Evolutionary conservation across 139 green algal genomes (phyloP).

Genomic region (Chlorella vulgaris): DNA sequence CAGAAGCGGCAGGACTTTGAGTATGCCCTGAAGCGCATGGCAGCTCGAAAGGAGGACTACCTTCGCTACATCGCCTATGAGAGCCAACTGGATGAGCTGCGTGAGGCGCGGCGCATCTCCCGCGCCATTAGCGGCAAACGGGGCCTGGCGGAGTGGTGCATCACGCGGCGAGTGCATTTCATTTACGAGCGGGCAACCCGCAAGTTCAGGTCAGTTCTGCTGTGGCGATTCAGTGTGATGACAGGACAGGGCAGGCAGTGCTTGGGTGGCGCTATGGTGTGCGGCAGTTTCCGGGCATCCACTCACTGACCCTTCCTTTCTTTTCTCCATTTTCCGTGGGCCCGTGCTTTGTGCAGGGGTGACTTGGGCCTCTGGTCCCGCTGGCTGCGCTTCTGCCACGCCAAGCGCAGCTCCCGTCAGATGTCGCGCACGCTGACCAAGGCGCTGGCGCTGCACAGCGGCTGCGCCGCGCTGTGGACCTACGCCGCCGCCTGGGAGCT

Average conservation of each 20-base stretch:
- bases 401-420: conserved; percentile 59
- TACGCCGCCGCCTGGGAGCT: conserved; percentile 92
- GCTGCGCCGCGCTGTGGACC: conserved; percentile 81
- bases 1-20: conserved; percentile 85
- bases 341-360: conserved; percentile 31
- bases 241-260: not conserved
- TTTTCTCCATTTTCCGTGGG: too few relatives aligned
- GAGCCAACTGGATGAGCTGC: conserved; percentile 78
- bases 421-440: conserved; percentile 76
- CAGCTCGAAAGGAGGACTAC: conserved; percentile 80
- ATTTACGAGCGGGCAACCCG: conserved; percentile 87
- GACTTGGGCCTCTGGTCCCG: conserved; percentile 87
- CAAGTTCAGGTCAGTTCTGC: conserved; percentile 70
- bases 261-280: too few relatives aligned
- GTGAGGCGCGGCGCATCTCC: conserved; percentile 50
- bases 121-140: conserved; percentile 61
- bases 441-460: conserved; percentile 87
- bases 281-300: too few relatives aligned
- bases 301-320: not conserved
- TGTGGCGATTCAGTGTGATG: not conserved
- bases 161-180: conserved; percentile 84
- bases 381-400: conserved; percentile 85
- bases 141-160: conserved; percentile 67
- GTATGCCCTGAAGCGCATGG: conserved; percentile 84
- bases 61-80: conserved; percentile 85